phyloP scores from a whole-genome alignment of 495 filamentous ascomycete species.

The Neurospora sp. region DNA sequence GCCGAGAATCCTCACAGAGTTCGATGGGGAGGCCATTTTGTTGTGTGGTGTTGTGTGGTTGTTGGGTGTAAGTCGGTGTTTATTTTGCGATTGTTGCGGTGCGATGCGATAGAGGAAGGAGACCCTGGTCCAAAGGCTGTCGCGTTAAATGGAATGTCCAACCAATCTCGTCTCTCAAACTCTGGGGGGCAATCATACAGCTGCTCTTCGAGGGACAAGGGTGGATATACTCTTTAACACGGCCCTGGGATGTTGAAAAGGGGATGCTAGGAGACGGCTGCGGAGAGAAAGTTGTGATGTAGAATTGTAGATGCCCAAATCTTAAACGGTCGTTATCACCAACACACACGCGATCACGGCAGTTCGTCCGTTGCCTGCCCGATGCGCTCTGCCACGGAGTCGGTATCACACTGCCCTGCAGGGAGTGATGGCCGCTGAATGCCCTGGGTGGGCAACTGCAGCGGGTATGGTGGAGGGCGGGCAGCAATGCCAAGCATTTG shows the following conservation, averaged over 20 bases:
- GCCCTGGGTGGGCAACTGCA: neutral
- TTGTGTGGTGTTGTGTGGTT: neutral
- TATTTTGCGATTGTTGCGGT: neutral
- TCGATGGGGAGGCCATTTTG: slow-evolving; percentile 20
- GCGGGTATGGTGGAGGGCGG: neutral
- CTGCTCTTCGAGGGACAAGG: neutral
- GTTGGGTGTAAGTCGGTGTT: neutral
- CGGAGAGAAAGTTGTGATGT: neutral
- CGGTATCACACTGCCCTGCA: neutral
- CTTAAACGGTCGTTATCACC: neutral
- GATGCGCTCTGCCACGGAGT: neutral
- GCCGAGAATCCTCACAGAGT: slow-evolving; percentile 14
- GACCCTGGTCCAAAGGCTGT: neutral
- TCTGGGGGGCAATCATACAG: neutral
- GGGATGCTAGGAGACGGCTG: neutral
- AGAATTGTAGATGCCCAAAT: neutral
- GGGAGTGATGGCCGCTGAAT: neutral
- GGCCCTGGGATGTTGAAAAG: neutral
- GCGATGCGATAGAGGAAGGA: neutral
- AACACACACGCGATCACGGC: neutral
- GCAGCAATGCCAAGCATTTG: neutral
- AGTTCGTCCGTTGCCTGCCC: neutral
- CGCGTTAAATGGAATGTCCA: neutral
- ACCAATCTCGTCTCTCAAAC: neutral
- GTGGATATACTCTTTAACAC: neutral